Base-by-base conservation (phyloP, 2,329 filamentous ascomycete species). In the Domatiomyces catenatus region DNA sequence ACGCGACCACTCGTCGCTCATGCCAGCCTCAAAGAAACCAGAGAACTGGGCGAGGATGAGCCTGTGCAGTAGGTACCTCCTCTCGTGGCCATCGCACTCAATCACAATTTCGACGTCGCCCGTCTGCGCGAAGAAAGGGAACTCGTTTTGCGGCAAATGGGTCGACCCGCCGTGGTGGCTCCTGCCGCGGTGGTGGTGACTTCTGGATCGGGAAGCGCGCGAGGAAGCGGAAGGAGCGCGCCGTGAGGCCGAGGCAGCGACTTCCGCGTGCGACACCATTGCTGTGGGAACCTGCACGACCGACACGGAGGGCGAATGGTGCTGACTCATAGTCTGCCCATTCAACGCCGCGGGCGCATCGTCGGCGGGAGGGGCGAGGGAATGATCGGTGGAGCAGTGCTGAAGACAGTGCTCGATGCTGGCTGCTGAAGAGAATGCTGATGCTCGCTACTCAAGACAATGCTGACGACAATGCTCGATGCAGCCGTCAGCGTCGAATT, bases 61-160 rank as follows among this genome's bases (percentile, higher is more conserved):
- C 53, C 82, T 77, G 69, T 96, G 90, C 51, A 96, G 75, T 46
- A 95, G 74, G 64, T 95, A 96, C 54, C 84, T 77, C 63, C 86
- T 85, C 67, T 92, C 84, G 62, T 81, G 79, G 54, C 78, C 75
- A 49, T 83, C 76, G 12, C 79, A 75, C 62, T 75, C 77, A 61
- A 95, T 77, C 50, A 90, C 63, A 55, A 96, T 88, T 68, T 96
- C 90, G 61, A 95, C 87, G 67, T 96, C 89, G 62, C 90, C 90
- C 39, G 85, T 90, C 60, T 89, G 83, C 47, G 81, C 81, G 67
- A 95, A 96, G 63, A 93, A 71, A 19, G 90, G 90, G 60, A 95
- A 96, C 65, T 95, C 89, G 64, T 95, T 95, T 63, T 85, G 84
- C 43, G 84, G 77, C 20, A 79, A 69, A 62, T 83, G 81, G 17